Evolutionary conservation across 768 basidiomycete genomes (phyloP), one percentile per base, ranked within the genome.

Genomic region (Termitomyces titanicus): DNA sequence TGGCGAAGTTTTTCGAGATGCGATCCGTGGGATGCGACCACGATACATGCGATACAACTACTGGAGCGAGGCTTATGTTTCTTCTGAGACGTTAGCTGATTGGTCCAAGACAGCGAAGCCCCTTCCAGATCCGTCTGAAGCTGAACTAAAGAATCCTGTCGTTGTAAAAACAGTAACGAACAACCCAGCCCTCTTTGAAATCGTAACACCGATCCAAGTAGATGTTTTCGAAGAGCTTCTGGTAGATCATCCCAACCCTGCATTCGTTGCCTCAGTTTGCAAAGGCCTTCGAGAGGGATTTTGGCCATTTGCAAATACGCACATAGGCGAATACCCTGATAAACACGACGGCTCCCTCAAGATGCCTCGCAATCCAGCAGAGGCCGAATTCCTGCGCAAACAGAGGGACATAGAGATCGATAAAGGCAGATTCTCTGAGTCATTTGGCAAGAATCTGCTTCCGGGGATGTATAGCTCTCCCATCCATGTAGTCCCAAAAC

Each of bases 241-340:
- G 10, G 9, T 10, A 5, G 18, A 8, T 15, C 53, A 54, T 12
- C 53, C 53, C 4, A 47, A 54, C 11, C 39, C 8, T 7, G 27
- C n/a, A 6, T 49, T 55, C 4, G 54, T 55, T 5, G 33, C 27
- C 6, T 55, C 54, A 2, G 54, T 55, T 13, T 55, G 54, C 24
- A 47, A 43, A 55, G 54, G 54, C 13, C 47, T 55, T 29, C 38
- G 46, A 12, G 29, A 54, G 27, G 53, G 53, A 9, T 54, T 54
- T 39, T 54, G 53, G 53, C 53, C 53, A 20, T 54, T 29, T 3
- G 53, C 53, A 15, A 7, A 54, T 27, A 54, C 53, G 3, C 27
- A 33, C 1, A 48, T 48, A 12, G 34, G 10, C 5, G 8, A 37
- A 5, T 48, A 48, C 1, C 47, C 53, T 8, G 27, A 24, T 3